These are phyloP conservation scores for Hymenoscyphus infarciens DNA, from an alignment of 2,329 filamentous ascomycete genomes.

Conservation along the genomic window DNA sequence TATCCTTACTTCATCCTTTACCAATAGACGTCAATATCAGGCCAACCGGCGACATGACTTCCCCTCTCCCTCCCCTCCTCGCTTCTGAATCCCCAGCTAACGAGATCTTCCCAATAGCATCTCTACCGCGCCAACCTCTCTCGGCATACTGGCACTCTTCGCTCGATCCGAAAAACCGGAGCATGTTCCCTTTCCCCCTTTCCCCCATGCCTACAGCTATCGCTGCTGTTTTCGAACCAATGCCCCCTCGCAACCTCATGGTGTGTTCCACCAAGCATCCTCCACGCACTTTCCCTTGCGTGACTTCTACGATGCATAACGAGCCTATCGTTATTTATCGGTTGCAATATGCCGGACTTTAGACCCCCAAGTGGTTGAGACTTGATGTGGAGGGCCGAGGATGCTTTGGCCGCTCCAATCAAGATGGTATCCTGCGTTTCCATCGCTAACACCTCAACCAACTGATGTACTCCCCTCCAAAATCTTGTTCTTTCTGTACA, in stretches of 20 bases:
- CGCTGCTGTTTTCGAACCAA: neutral
- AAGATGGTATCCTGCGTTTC: neutral
- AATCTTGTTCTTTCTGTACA: neutral
- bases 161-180: neutral
- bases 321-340: slow-evolving; percentile 4
- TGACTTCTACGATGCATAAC: slow-evolving; percentile 3
- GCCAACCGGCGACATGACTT: neutral
- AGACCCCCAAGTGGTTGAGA: neutral
- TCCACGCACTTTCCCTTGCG: neutral
- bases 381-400: neutral
- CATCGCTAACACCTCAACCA: neutral
- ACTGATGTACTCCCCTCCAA: neutral
- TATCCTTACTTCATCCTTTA: neutral
- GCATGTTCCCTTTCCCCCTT: neutral
- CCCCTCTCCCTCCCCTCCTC: neutral
- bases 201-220: neutral
- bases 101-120: neutral
- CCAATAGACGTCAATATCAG: neutral
- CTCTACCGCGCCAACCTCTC: neutral
- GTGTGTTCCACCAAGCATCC: neutral
- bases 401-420: slow-evolving; percentile 4
- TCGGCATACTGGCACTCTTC: neutral
- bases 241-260: neutral
- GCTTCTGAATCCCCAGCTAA: neutral
- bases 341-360: slow-evolving; percentile 1